Conservation (phyloP, 306 rosid species). For the Castanea sativa region DNA sequence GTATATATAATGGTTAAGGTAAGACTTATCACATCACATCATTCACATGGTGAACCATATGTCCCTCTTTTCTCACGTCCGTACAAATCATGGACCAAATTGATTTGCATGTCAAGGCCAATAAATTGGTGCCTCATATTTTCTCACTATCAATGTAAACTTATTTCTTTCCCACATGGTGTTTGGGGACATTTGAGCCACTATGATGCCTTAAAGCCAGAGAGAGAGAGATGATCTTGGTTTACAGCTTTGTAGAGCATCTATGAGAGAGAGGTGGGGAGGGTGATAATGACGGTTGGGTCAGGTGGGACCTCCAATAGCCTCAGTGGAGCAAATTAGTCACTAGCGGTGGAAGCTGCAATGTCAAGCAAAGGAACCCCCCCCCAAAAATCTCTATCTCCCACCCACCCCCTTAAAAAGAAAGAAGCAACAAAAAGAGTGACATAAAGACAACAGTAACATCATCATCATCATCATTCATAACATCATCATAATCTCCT, state of each 20-base stretch:
- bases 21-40: no score
- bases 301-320: slow-evolving; percentile 47
- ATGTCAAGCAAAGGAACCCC: slow-evolving; percentile 52
- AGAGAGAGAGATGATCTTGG: not conserved
- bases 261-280: not conserved
- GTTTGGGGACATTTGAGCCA: not conserved
- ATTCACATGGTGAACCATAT: no score
- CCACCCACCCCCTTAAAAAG: slow-evolving; percentile 40
- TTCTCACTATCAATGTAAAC: not conserved
- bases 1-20: no score
- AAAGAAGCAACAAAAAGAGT: slow-evolving; percentile 19
- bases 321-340: slow-evolving; percentile 42
- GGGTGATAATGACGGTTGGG: slow-evolving; percentile 39
- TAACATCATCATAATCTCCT: slow-evolving; percentile 19
- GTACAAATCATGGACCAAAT: not conserved
- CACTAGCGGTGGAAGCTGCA: slow-evolving; percentile 57
- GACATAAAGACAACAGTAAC: slow-evolving; percentile 32
- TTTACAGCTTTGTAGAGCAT: slow-evolving; percentile 15
- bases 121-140: not conserved
- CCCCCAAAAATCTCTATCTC: slow-evolving; percentile 28
- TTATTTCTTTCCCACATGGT: not conserved
- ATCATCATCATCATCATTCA: slow-evolving; percentile 9
- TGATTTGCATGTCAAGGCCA: not conserved
- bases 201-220: not conserved
- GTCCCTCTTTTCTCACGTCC: not conserved